Base-by-base conservation (phyloP, 441 rosid species). In the Adansonia grandidieri region DNA sequence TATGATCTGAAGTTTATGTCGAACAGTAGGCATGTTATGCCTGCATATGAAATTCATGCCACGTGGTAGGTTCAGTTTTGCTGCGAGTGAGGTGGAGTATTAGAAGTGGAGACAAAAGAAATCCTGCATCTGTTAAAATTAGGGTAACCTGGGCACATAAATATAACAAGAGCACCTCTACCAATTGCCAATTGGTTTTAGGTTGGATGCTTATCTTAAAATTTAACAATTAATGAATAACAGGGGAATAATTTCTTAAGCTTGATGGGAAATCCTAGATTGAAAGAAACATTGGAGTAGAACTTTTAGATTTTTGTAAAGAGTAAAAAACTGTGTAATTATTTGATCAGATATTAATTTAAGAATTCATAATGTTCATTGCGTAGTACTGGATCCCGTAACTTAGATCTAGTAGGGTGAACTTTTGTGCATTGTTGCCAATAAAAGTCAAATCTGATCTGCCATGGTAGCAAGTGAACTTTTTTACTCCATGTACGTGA, bases 71-170 rank as follows among this genome's bases (percentile, higher is more conserved):
- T 63, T 63, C 37, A 44, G 6, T 63, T 42, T 32, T 44, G 44
- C 67, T 63, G 14, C 45, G 22, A 2, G 2, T 32, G 68, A 63
- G 68, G 44, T 8, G 9, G 40, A 64, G 44, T 37, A 63, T 44
- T 63, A 32, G 68, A 63, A 63, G 17, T 63, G 66, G 66, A 24
- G 66, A 65, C 40, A 65, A 65, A 42, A 65, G 48, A 37, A 47
- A 65, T n/a, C 17, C 24, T 20, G n/a, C 50, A 65, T 65, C 20
- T 65, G 48, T 65, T 42, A 65, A 65, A 64, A 37, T 47, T n/a
- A 37, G 40, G 15, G 22, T 37, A 64, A 64, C 19, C 48, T 40
- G 37, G 20, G 45, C 47, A 64, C 47, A n/a, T n/a, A 37, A 64
- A 32, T 32, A 64, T 64, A 32, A 37, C 47, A 14, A 15, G 47